These are phyloP conservation scores for Euphrasia arctica DNA, from an alignment of 305 asterid species.

Conservation along the genomic window DNA sequence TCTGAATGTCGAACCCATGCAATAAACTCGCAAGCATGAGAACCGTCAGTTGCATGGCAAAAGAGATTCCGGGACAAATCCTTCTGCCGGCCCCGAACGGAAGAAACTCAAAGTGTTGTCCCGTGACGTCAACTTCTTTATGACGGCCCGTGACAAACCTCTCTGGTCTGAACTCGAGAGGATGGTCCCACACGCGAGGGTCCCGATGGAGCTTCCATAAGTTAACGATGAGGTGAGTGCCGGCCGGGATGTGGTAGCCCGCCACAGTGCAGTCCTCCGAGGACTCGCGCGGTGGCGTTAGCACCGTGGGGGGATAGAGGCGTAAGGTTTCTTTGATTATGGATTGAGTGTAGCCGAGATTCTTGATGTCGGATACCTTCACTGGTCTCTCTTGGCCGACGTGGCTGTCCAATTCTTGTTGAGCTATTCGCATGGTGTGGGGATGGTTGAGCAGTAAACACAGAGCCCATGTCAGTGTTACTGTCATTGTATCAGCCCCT, in stretches of 20 bases:
- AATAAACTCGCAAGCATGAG: constrained; percentile 35
- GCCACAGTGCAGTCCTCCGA: no score
- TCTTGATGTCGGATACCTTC: constrained; percentile 30
- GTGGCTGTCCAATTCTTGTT: constrained; percentile 29
- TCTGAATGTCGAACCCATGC: constrained; percentile 36
- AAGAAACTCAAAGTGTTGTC: no score
- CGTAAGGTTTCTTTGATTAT: no score
- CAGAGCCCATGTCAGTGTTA: constrained; percentile 34
- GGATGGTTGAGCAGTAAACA: constrained; percentile 29
- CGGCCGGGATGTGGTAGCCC: constrained; percentile 29
- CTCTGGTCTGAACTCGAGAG: no score
- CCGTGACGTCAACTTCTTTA: no score
- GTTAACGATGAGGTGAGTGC: constrained; percentile 34
- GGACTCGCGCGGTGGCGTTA: no score
- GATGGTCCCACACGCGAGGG: no score
- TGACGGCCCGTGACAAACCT: no score
- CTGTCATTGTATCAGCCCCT: neutral
- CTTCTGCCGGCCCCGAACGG: neutral
- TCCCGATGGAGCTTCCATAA: constrained; percentile 38
- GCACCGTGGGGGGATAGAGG: no score
- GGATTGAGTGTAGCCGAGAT: neutral
- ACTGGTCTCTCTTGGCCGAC: constrained; percentile 26
- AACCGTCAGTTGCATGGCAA: constrained; percentile 27
- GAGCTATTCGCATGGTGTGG: constrained; percentile 21
- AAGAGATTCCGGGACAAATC: constrained; percentile 35